phyloP scores from a whole-genome alignment of 345 rosid species.

The Anacardium occidentale region DNA sequence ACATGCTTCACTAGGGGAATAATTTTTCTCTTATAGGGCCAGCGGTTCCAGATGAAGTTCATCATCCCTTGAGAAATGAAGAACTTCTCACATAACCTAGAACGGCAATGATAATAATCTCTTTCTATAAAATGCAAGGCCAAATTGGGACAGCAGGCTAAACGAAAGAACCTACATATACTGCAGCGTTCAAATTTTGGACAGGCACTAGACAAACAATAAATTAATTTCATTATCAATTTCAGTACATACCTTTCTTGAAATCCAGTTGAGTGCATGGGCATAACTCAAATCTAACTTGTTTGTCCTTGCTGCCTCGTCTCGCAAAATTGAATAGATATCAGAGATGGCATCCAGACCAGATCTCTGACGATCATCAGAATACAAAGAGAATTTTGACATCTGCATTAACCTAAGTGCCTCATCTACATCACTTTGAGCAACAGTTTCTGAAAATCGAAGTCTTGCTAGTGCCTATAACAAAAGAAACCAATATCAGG shows the following conservation, averaged over 20 bases:
- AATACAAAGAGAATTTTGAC: slow-evolving; percentile 94
- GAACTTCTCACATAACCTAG: not conserved
- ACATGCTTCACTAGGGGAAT: not conserved
- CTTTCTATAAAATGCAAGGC: not conserved
- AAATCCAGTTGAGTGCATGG: slow-evolving; percentile 94
- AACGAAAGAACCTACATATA: not conserved
- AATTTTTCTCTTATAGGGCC: not conserved
- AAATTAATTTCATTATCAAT: not conserved
- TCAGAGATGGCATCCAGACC: slow-evolving; percentile 98
- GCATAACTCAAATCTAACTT: slow-evolving; percentile 77
- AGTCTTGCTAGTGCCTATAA: slow-evolving; percentile 91
- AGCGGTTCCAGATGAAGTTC: not conserved
- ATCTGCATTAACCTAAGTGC: slow-evolving; percentile 96
- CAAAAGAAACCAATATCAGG: slow-evolving; percentile 13
- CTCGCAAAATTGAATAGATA: slow-evolving; percentile 88
- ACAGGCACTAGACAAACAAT: slow-evolving; percentile 1
- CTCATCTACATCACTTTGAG: slow-evolving; percentile 98
- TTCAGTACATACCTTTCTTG: slow-evolving; percentile 72
- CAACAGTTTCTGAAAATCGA: slow-evolving; percentile 86
- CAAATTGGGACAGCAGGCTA: not conserved
- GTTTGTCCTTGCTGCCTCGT: slow-evolving; percentile 89
- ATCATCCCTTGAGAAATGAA: not conserved
- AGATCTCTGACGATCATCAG: slow-evolving; percentile 81
- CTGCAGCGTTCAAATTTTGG: not conserved
- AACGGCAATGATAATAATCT: not conserved